Conservation (phyloP, 2,329 filamentous ascomycete genomes). For the Colletotrichum paranaense region DNA sequence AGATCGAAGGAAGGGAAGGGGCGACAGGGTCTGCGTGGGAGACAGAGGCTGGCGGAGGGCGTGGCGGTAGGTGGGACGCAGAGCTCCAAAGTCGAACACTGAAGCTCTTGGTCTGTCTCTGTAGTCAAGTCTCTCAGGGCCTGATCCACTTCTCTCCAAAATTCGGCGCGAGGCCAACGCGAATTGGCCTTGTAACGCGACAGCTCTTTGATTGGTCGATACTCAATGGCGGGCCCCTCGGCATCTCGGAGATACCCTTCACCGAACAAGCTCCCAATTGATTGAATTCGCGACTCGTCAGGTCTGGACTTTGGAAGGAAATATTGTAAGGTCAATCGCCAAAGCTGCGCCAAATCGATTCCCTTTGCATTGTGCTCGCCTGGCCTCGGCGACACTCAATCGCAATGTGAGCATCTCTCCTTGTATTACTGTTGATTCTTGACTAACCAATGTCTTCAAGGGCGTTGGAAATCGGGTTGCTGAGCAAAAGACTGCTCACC, state of each 20-base stretch:
- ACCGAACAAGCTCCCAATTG: slow-evolving; percentile 19
- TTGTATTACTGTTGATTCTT: not conserved
- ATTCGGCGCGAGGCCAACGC: slow-evolving; percentile 35
- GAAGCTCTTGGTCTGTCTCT: slow-evolving; percentile 14
- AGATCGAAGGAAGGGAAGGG: not conserved
- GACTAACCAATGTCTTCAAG: slow-evolving; percentile 4
- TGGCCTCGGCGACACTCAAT: not conserved
- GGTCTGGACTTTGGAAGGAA: not conserved
- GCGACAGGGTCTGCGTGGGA: not conserved
- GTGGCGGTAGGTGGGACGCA: not conserved
- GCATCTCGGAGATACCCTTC: slow-evolving; percentile 23
- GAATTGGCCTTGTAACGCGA: slow-evolving; percentile 31
- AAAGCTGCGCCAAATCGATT: not conserved
- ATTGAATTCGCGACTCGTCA: not conserved
- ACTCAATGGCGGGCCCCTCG: not conserved
- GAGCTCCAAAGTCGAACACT: slow-evolving; percentile 1
- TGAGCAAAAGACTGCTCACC: slow-evolving; percentile 33
- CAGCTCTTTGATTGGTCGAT: slow-evolving; percentile 25
- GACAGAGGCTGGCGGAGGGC: not conserved
- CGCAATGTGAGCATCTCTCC: slow-evolving; percentile 13
- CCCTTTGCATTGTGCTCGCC: not conserved
- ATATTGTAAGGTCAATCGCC: slow-evolving; percentile 9
- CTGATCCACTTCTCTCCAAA: slow-evolving; percentile 26
- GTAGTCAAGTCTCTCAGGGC: not conserved
- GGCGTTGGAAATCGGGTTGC: slow-evolving; percentile 33